Evolutionary conservation across 1,284 basidiomycete species (phyloP).

Genomic region (Ustilago hordei): DNA sequence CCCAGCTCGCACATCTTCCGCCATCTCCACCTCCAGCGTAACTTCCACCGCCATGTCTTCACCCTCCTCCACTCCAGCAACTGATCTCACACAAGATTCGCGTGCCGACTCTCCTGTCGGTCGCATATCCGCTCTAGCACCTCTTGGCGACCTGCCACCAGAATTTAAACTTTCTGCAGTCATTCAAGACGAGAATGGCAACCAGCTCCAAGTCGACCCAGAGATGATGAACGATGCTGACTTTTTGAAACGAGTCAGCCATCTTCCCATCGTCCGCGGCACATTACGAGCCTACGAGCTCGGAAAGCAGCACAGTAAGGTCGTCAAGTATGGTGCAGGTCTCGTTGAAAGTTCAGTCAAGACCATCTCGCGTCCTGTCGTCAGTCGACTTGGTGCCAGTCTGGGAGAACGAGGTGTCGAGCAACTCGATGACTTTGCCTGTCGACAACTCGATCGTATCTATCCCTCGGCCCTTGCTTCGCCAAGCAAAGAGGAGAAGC

Average conservation of each 20-base stretch:
- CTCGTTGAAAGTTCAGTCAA: slow-evolving; percentile 88
- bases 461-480: slow-evolving; percentile 46
- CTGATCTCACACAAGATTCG: slow-evolving; percentile 53
- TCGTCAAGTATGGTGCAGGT: slow-evolving; percentile 88
- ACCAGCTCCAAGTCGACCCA: slow-evolving; percentile 56
- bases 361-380: slow-evolving; percentile 84
- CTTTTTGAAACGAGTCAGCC: slow-evolving; percentile 58
- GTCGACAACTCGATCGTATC: slow-evolving; percentile 81
- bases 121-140: slow-evolving; percentile 32
- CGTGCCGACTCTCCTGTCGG: slow-evolving; percentile 42
- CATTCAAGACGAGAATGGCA: slow-evolving; percentile 61
- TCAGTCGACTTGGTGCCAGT: slow-evolving; percentile 75
- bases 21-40: slow-evolving; percentile 53
- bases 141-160: slow-evolving; percentile 55
- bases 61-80: slow-evolving; percentile 56
- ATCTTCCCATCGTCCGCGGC: slow-evolving; percentile 75
- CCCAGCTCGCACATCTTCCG: slow-evolving; percentile 43
- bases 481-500: slow-evolving; percentile 56
- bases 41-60: slow-evolving; percentile 59
- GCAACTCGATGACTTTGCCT: slow-evolving; percentile 87
- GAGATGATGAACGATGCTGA: slow-evolving; percentile 63
- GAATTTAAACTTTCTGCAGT: slow-evolving; percentile 62
- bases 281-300: slow-evolving; percentile 81
- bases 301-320: slow-evolving; percentile 80
- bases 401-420: slow-evolving; percentile 74